Conservation (phyloP, 2,329 filamentous ascomycete species). For the Claviceps sp. region DNA sequence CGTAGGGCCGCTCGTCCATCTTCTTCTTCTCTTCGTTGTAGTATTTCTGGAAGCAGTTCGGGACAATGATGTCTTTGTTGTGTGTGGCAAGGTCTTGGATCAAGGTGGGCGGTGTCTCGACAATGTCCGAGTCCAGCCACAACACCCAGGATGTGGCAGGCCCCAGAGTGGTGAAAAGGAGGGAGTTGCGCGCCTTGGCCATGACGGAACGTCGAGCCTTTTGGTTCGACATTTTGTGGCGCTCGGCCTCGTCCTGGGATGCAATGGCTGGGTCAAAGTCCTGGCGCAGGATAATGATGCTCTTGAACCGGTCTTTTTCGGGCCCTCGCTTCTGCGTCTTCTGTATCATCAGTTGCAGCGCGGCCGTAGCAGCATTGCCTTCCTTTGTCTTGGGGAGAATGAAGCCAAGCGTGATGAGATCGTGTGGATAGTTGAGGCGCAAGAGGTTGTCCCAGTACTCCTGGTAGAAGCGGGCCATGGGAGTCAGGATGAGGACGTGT, state of each 20-base stretch:
- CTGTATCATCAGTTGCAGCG: slow-evolving; percentile 71
- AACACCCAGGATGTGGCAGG: slow-evolving; percentile 90
- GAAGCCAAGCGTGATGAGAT: slow-evolving; percentile 88
- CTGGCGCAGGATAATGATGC: slow-evolving; percentile 86
- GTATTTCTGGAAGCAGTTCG: slow-evolving; percentile 90
- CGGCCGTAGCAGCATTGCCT: slow-evolving; percentile 72
- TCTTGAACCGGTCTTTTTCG: slow-evolving; percentile 73
- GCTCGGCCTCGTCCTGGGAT: slow-evolving; percentile 75
- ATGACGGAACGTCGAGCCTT: slow-evolving; percentile 77
- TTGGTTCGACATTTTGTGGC: slow-evolving; percentile 86
- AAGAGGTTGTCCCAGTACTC: slow-evolving; percentile 92
- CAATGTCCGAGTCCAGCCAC: slow-evolving; percentile 85
- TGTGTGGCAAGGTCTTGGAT: slow-evolving; percentile 86
- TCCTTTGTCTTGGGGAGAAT: slow-evolving; percentile 91
- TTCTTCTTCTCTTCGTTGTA: slow-evolving; percentile 54
- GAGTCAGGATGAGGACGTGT: slow-evolving; percentile 81
- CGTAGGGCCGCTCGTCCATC: slow-evolving; percentile 71
- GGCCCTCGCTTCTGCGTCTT: slow-evolving; percentile 69
- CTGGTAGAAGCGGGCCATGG: slow-evolving; percentile 84
- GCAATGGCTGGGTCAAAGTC: slow-evolving; percentile 75
- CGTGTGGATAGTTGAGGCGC: slow-evolving; percentile 76
- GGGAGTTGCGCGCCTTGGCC: slow-evolving; percentile 84
- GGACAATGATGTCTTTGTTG: slow-evolving; percentile 82
- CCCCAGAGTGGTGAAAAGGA: slow-evolving; percentile 89
- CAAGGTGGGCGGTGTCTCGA: slow-evolving; percentile 72